phyloP scores from a whole-genome alignment of 2,329 filamentous ascomycete species.

The Ceratocystis smalleyi region DNA sequence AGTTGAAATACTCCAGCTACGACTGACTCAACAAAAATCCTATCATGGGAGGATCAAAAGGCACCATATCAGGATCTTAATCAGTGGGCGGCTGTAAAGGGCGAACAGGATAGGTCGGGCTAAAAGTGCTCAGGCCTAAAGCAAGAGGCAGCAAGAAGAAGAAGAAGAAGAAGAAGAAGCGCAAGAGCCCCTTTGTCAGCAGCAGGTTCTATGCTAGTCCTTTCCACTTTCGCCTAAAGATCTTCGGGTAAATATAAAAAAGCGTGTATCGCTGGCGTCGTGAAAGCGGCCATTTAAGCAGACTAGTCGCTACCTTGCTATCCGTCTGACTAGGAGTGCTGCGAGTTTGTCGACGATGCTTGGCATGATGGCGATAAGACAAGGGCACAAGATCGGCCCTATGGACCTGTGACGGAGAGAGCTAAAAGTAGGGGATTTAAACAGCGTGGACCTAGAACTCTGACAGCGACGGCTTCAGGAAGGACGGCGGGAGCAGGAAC shows the following conservation, averaged over 20 bases:
- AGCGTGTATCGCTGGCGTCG: neutral
- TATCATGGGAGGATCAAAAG: neutral
- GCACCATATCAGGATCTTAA: neutral
- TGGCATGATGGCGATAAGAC: neutral
- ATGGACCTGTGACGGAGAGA: slow-evolving; percentile 17
- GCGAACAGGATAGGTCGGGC: neutral
- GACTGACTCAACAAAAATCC: neutral
- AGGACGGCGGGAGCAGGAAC: neutral
- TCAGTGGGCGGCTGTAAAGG: neutral
- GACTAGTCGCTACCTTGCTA: neutral
- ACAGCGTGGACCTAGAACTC: neutral
- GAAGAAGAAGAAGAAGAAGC: neutral
- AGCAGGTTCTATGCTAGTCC: neutral
- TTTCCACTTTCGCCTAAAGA: neutral
- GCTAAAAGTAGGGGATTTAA: neutral
- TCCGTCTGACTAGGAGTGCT: neutral
- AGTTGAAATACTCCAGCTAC: neutral
- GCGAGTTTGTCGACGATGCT: neutral
- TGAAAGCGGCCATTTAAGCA: neutral
- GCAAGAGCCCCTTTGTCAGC: neutral
- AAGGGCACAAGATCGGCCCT: slow-evolving; percentile 19
- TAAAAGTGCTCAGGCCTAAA: neutral
- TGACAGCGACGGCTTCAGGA: neutral
- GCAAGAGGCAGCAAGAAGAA: neutral
- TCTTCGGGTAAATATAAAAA: neutral